Percentiles rank a stretch among this genome's conserved stretches.
phyloP scores from a whole-genome alignment of 495 filamentous ascomycete species.

The Aeminium ludgeri region DNA sequence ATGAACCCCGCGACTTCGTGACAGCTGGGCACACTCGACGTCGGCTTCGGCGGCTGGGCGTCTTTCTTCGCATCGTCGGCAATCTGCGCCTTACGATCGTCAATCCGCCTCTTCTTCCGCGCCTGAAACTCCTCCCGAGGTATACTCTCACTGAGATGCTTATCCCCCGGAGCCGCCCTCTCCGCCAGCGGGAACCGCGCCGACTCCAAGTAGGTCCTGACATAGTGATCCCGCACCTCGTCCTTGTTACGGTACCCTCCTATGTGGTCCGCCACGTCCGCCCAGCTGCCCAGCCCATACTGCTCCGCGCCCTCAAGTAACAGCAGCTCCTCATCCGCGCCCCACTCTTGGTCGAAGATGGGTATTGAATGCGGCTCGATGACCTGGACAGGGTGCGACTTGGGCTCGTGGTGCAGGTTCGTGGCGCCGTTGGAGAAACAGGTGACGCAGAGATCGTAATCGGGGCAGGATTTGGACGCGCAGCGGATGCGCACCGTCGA shows the following conservation, averaged over 20 bases:
- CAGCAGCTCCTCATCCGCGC: slow-evolving; percentile 86
- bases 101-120: slow-evolving; percentile 85
- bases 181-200: slow-evolving; percentile 70
- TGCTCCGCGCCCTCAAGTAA: slow-evolving; percentile 93
- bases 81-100: slow-evolving; percentile 74
- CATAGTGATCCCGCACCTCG: slow-evolving; percentile 85
- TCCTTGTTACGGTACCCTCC: slow-evolving; percentile 87
- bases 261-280: slow-evolving; percentile 95
- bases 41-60: slow-evolving; percentile 70
- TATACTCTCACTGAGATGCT: slow-evolving; percentile 53
- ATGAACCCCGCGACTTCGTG: slow-evolving; percentile 98
- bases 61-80: slow-evolving; percentile 68
- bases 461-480: slow-evolving; percentile 61
- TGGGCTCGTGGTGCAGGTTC: slow-evolving; percentile 67
- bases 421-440: slow-evolving; percentile 72
- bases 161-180: slow-evolving; percentile 65
- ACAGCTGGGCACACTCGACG: slow-evolving; percentile 79
- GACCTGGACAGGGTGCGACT: slow-evolving; percentile 72
- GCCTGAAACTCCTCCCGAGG: slow-evolving; percentile 86
- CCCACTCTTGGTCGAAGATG: slow-evolving; percentile 90
- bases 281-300: slow-evolving; percentile 93
- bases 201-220: slow-evolving; percentile 71
- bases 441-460: slow-evolving; percentile 92
- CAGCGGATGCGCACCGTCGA: slow-evolving; percentile 61
- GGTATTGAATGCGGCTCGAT: slow-evolving; percentile 97